Evolutionary conservation across 345 rosid genomes (phyloP), one percentile per base, ranked within the genome.

Genomic region (Syzygium oleosum): DNA sequence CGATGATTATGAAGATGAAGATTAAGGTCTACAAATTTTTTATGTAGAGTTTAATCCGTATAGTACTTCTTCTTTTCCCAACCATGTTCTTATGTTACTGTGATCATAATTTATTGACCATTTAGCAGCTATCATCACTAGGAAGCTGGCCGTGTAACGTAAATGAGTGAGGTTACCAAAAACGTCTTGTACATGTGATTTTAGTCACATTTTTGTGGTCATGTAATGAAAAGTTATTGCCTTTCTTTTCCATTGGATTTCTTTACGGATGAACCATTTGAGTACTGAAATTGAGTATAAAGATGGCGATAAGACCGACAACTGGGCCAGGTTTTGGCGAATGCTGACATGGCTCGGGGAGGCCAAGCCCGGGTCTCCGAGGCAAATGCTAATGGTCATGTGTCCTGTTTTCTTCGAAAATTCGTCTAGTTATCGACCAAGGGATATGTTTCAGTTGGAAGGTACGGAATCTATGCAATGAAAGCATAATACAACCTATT

Each of bases 1-100:
- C 59, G 91, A 89, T 68, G 95, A 88, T 68, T 92, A 87, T 16
- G 80, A 73, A 34, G 46, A 73, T 73, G 87, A 90, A 87, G 58
- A 88, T 78, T 90, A 49, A 49, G 41, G 46, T 34, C 80, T 73
- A 34, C 49, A 19, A 9, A 11, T 73, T 68, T 34, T 54, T n/a
- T 54, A 15, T 84, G 73, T n/a, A 49, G 80, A 49, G 80, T 73
- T 89, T 52, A 46, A 43, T 63, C n/a, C 31, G 7, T 29, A 17
- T 34, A 12, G 53, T 4, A 23, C 19, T 51, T 73, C 61, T 59
- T 38, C 58, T 84, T 88, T 17, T 56, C 41, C 58, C 21, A 13
- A 52, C 84, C 59, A 31, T 49, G 22, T 52, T 88, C 46, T 46
- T 86, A 38, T 17, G 34, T 34, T 73, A 73, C 80, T 9, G 80